Conservation (phyloP, 2,329 filamentous ascomycete genomes). For the Colletotrichum sp. region DNA sequence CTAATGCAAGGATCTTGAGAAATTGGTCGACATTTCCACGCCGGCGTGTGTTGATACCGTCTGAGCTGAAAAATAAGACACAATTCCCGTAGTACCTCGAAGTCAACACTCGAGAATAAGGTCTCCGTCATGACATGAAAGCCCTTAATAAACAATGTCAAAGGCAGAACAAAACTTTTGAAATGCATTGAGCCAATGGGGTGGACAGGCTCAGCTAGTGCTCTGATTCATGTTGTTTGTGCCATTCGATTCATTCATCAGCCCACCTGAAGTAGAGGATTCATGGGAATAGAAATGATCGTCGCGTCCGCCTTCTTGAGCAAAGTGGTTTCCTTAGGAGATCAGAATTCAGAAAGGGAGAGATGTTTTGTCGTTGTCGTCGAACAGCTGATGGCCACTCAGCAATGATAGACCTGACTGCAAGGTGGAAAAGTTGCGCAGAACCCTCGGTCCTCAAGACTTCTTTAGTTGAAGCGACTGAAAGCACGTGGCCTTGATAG, state of each 20-base stretch:
- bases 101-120: background rate
- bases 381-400: background rate
- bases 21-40: background rate
- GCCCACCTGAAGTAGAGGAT: background rate
- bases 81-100: background rate
- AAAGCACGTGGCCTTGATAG: background rate
- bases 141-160: background rate
- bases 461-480: background rate
- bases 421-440: background rate
- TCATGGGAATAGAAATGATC: background rate
- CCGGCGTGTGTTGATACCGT: background rate
- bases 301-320: rapidly evolving
- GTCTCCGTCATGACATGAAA: background rate
- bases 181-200: background rate
- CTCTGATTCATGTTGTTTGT: background rate
- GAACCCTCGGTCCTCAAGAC: background rate
- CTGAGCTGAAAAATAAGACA: background rate
- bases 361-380: background rate
- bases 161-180: background rate
- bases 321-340: background rate
- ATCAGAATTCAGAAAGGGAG: background rate
- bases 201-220: background rate
- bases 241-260: background rate
- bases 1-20: background rate
- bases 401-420: background rate